These are phyloP conservation scores for Aspergillus sparsus DNA, from an alignment of 495 filamentous ascomycete genomes.

Conservation along the genomic window DNA sequence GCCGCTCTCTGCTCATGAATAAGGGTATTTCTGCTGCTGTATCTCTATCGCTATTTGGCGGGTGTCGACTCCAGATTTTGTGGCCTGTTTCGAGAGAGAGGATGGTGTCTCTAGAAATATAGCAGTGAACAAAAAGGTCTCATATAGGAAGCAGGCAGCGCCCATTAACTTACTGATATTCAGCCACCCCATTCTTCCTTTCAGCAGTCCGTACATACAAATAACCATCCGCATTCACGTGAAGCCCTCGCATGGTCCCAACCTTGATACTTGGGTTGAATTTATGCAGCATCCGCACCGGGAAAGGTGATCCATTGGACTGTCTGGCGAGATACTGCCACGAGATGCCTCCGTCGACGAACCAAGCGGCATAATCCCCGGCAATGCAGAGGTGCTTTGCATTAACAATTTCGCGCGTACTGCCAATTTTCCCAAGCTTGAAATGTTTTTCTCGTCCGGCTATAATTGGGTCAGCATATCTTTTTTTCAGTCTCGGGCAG, in stretches of 20 bases:
- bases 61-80: background rate
- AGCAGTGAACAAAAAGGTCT: background rate
- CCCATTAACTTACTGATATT: background rate
- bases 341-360: background rate
- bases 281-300: background rate
- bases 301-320: background rate
- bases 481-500: background rate
- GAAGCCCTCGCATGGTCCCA: background rate
- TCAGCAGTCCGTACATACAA: background rate
- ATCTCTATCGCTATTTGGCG: background rate
- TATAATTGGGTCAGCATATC: background rate
- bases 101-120: background rate
- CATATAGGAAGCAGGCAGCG: no score
- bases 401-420: background rate
- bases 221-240: conserved; percentile 1
- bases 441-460: background rate
- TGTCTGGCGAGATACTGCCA: background rate
- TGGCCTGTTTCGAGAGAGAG: background rate
- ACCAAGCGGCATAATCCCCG: background rate
- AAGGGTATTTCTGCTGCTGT: background rate
- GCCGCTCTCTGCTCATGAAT: background rate
- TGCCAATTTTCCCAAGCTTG: background rate
- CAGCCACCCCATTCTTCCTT: background rate
- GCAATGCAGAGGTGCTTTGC: background rate
- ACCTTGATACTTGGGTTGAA: background rate